These are phyloP conservation scores for Daucus carota DNA, from an alignment of 129 eudicot species.

Conservation along the genomic window DNA sequence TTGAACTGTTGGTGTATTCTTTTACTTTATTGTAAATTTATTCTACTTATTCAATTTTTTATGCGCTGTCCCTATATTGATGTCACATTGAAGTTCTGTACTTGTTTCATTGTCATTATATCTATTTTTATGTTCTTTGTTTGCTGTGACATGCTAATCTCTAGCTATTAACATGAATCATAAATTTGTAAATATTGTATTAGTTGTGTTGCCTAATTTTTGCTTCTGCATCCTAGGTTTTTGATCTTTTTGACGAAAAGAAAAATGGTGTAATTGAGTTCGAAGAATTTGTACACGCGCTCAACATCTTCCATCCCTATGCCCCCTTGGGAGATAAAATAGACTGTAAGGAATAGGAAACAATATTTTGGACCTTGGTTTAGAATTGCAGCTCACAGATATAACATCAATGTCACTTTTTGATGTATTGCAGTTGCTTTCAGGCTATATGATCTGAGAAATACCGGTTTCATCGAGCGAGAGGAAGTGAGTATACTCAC, in stretches of 20 bases:
- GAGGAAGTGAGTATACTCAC: slow-evolving; percentile 77
- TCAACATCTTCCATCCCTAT: slow-evolving; percentile 77
- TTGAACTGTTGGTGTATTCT: neutral
- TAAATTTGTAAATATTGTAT: neutral
- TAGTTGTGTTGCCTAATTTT: neutral
- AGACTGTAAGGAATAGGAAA: slow-evolving; percentile 43
- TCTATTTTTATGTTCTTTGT: neutral
- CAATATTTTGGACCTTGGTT: neutral
- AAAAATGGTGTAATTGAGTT: slow-evolving; percentile 88
- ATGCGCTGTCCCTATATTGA: neutral
- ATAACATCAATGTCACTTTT: neutral
- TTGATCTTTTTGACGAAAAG: slow-evolving; percentile 84
- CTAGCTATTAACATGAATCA: neutral
- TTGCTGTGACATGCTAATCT: neutral
- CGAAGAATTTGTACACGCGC: slow-evolving; percentile 86
- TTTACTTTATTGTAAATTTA: neutral
- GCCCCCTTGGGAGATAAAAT: slow-evolving; percentile 82
- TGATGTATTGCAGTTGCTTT: slow-evolving; percentile 66
- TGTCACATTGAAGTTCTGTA: neutral
- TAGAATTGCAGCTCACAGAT: slow-evolving; percentile 5
- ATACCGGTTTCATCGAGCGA: slow-evolving; percentile 82
- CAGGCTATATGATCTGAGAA: slow-evolving; percentile 86
- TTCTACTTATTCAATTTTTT: neutral
- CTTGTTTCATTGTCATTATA: neutral
- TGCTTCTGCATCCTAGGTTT: slow-evolving; percentile 43